These are phyloP conservation scores for Venturia effusa DNA, from an alignment of 2,329 filamentous ascomycete species.

Conservation along the genomic window DNA sequence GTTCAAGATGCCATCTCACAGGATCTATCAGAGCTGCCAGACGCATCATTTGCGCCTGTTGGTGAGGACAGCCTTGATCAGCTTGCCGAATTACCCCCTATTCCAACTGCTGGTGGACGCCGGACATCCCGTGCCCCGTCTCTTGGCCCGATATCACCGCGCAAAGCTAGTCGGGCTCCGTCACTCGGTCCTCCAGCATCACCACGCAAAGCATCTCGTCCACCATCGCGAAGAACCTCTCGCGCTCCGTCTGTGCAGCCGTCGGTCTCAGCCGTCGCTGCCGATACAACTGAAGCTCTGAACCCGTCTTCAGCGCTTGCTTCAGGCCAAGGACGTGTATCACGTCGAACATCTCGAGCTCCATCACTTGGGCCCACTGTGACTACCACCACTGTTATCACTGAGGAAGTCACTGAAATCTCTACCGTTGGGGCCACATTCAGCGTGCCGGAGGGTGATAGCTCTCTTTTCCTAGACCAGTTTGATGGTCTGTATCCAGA, in stretches of 20 bases:
- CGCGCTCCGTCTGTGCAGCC: constrained; percentile 3
- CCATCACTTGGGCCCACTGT: neutral
- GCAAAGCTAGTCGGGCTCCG: neutral
- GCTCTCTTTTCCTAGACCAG: constrained; percentile 5
- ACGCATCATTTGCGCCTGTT: constrained; percentile 4
- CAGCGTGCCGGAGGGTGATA: constrained; percentile 3
- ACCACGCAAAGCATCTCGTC: constrained; percentile 4
- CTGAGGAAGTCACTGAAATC: neutral
- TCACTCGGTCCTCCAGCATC: neutral
- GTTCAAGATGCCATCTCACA: neutral
- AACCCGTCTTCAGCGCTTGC: neutral
- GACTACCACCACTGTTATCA: neutral
- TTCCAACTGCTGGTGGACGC: constrained; percentile 2
- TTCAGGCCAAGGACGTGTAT: neutral
- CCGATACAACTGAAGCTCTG: neutral
- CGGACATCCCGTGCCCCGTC: constrained; percentile 3
- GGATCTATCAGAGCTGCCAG: constrained; percentile 6
- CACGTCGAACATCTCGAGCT: constrained; percentile 5
- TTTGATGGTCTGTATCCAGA: neutral
- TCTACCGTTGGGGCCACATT: constrained; percentile 2
- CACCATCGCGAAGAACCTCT: constrained; percentile 1
- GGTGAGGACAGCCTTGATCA: constrained; percentile 6
- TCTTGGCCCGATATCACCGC: neutral
- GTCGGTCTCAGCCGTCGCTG: neutral
- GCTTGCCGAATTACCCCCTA: constrained; percentile 5